A percentile compares a stretch with the other conserved stretches of the same genome.
Conservation (phyloP, 345 rosid species). For the Citrus sinensis region DVS_A1.0 CM039169.1:24530501-24531000, state of each 20-base stretch:
- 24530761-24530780: neutral
- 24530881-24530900: conserved; percentile 32
- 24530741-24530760: conserved; percentile 15
- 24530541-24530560: neutral
- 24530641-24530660: neutral
- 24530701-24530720: neutral
- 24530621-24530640: neutral
- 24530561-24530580: neutral
- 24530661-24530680: neutral
- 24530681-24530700: neutral
- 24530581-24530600: conserved; percentile 3
- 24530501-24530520: neutral
- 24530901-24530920: conserved; percentile 37
- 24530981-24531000: conserved; percentile 12
- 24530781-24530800: neutral
- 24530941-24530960: neutral
- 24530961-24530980: neutral
- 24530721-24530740: conserved; percentile 13
- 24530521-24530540: conserved; percentile 1
- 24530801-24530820: neutral
- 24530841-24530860: conserved; percentile 16
- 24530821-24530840: conserved; percentile 20
- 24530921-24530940: neutral
- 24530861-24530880: conserved; percentile 27
- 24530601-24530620: neutral